These are phyloP conservation scores for Ganoderma boninense DNA, from an alignment of 1,284 basidiomycete species.

Conservation along the genomic window DNA sequence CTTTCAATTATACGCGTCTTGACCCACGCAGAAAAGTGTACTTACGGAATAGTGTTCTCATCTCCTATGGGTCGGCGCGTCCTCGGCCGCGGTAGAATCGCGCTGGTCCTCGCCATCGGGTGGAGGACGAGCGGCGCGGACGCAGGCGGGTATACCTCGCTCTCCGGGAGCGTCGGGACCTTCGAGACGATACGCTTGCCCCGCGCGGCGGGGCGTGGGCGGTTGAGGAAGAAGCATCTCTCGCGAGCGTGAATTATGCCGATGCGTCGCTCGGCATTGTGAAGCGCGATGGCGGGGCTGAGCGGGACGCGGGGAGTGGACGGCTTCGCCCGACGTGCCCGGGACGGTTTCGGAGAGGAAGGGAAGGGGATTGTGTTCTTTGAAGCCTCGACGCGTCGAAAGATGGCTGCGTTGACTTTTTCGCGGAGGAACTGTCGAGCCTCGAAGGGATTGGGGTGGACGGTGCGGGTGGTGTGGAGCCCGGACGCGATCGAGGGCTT, in stretches of 20 bases:
- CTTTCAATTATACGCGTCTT: not conserved
- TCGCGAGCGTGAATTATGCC: not conserved
- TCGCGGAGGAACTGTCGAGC: not conserved
- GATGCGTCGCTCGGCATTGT: slow-evolving; percentile 6
- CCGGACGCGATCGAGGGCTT: no score
- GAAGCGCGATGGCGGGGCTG: not conserved
- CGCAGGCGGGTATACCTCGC: not conserved
- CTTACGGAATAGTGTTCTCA: not conserved
- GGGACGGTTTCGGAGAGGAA: not conserved
- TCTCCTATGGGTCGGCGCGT: not conserved
- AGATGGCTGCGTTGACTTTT: not conserved
- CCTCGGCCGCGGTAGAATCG: not conserved
- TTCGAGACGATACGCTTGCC: not conserved
- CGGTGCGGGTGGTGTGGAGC: not conserved
- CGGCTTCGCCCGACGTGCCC: not conserved
- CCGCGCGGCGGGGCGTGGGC: not conserved
- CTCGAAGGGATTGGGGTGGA: not conserved
- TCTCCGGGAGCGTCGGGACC: not conserved
- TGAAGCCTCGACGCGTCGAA: not conserved
- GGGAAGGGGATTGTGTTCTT: not conserved
- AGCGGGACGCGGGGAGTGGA: not conserved
- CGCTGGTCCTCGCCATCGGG: slow-evolving; percentile 11
- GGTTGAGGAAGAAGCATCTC: not conserved
- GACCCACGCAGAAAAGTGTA: not conserved
- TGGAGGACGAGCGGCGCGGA: not conserved